Conservation (phyloP, 768 basidiomycete genomes). For the Termitomyces sp. region DNA sequence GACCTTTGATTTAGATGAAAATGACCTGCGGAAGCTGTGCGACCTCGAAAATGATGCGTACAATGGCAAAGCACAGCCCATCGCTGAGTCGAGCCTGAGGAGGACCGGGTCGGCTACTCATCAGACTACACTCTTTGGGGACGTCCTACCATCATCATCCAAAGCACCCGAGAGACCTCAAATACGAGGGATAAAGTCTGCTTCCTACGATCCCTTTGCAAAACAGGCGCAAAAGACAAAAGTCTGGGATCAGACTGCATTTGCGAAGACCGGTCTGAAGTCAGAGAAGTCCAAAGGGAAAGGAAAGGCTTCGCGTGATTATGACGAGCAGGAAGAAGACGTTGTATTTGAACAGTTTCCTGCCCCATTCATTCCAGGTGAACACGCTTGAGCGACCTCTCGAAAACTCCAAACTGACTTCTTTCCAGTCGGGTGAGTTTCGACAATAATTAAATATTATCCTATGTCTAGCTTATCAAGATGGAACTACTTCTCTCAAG, state of each 20-base stretch:
- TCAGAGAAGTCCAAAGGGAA: constrained; percentile 50
- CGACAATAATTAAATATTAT: background rate
- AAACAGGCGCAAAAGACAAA: constrained; percentile 65
- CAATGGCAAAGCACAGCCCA: constrained; percentile 30
- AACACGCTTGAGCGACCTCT: constrained; percentile 20
- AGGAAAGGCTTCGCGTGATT: constrained; percentile 37
- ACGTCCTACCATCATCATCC: constrained; percentile 32
- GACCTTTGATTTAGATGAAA: constrained; percentile 52
- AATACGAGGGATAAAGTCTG: constrained; percentile 38
- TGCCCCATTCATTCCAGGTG: constrained; percentile 67
- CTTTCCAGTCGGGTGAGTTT: constrained; percentile 48
- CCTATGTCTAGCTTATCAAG: background rate
- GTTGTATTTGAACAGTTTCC: constrained; percentile 83
- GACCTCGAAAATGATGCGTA: constrained; percentile 44
- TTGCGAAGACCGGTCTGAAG: constrained; percentile 74
- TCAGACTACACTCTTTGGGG: constrained; percentile 69
- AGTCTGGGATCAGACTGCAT: constrained; percentile 87
- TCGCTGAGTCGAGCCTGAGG: constrained; percentile 39
- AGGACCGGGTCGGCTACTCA: constrained; percentile 34
- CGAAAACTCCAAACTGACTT: background rate
- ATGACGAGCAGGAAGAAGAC: constrained; percentile 48
- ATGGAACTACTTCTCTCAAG: constrained; percentile 11
- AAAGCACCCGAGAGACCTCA: constrained; percentile 29
- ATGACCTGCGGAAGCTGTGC: constrained; percentile 50
- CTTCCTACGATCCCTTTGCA: constrained; percentile 39